phyloP scores from a whole-genome alignment of 1,284 basidiomycete genomes.

The Leccinum holopus region DNA sequence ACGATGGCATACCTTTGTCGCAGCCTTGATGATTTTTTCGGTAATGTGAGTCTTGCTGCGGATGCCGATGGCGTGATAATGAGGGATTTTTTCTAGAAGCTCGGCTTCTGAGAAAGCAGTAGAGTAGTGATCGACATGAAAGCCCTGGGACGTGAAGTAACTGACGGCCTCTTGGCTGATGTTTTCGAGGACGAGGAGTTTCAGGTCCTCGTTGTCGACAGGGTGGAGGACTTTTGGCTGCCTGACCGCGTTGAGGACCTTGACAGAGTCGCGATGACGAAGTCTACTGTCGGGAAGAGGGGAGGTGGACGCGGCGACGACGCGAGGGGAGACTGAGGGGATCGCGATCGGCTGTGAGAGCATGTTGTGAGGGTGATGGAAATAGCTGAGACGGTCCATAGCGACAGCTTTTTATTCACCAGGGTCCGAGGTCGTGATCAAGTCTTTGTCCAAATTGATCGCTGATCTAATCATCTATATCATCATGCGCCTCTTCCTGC shows the following conservation, averaged over 20 bases:
- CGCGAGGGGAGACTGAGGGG: conserved; percentile 30
- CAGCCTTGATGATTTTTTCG: conserved; percentile 82
- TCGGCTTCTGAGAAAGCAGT: conserved; percentile 92
- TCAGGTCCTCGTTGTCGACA: conserved; percentile 71
- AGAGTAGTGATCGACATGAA: conserved; percentile 89
- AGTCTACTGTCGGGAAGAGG: conserved; percentile 48
- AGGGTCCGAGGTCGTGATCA: background rate
- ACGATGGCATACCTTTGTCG: conserved; percentile 60
- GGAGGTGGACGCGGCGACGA: conserved; percentile 52
- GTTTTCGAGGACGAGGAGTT: conserved; percentile 89
- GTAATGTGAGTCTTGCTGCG: conserved; percentile 98
- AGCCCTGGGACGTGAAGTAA: conserved; percentile 83
- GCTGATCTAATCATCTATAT: background rate
- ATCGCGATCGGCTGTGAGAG: conserved; percentile 42
- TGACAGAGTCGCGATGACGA: conserved; percentile 33
- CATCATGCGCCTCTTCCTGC: conserved; percentile 81
- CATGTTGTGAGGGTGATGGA: conserved; percentile 22
- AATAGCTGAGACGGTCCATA: conserved; percentile 11
- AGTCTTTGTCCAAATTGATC: background rate
- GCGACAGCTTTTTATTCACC: conserved; percentile 21
- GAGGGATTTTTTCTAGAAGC: conserved; percentile 82
- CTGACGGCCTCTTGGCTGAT: conserved; percentile 91
- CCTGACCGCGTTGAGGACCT: conserved; percentile 38
- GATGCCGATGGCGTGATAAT: conserved; percentile 96
- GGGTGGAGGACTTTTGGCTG: conserved; percentile 72